These are phyloP conservation scores for Polygonum aviculare DNA, from an alignment of 148 eudicot genomes.

Conservation along the genomic window DNA sequence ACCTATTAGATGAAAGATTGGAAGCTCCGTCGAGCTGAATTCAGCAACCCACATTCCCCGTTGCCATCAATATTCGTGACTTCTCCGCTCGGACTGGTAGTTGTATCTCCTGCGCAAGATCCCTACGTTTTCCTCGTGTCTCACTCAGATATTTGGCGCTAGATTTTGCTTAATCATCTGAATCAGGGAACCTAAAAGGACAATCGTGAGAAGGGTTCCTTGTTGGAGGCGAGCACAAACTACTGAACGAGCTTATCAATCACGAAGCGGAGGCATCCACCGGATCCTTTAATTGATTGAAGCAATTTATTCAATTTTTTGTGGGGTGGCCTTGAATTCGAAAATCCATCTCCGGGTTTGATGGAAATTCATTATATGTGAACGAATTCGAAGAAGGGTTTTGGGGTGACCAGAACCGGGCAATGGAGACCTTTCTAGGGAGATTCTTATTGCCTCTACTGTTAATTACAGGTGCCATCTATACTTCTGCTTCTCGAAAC, in stretches of 20 bases:
- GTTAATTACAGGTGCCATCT: slow-evolving; percentile 11
- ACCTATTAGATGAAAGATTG: too few species aligned
- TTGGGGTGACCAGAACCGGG: slow-evolving; percentile 1
- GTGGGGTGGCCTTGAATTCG: background rate
- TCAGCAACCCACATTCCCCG: slow-evolving; percentile 1
- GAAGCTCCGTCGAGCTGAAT: background rate
- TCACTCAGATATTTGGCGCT: slow-evolving; percentile 1
- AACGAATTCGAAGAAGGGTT: background rate
- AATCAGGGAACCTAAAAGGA: background rate
- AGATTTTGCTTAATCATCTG: background rate
- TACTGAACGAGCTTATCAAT: background rate
- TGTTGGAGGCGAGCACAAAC: background rate
- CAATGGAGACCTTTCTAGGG: slow-evolving; percentile 14
- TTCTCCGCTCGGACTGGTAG: slow-evolving; percentile 6
- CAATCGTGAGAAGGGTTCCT: background rate
- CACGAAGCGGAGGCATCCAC: background rate
- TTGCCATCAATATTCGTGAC: background rate
- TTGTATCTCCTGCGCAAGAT: background rate
- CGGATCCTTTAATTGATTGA: background rate
- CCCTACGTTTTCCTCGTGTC: background rate
- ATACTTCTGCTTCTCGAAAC: background rate
- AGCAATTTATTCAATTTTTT: background rate
- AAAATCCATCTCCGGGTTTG: background rate
- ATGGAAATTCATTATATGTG: background rate
- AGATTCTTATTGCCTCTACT: slow-evolving; percentile 15